Evolutionary conservation across 331 rosid genomes (phyloP), one percentile per base, ranked within the genome.

Genomic region (Quercus phellos): DNA sequence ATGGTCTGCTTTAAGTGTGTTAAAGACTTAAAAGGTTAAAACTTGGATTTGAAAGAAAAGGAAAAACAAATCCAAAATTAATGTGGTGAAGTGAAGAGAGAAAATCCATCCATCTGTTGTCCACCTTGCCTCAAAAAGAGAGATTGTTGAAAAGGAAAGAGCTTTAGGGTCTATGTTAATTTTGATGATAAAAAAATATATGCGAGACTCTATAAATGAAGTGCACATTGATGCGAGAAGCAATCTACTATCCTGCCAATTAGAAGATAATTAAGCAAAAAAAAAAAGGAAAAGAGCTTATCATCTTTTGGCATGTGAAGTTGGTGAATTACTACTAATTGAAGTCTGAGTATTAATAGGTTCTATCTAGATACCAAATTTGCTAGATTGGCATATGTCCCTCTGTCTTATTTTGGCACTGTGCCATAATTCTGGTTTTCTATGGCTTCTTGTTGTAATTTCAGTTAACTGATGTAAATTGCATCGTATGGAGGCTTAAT

Each of bases 401-500:
- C 53, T 51, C 63, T 24, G 50, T 46, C 42, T 56, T 74, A 42
- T 67, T 42, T 24, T 22, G 6, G 55, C 63, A 51, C 34, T 72
- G 22, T 59, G 67, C 73, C 34, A 32, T 22, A 21, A 21, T 26
- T 54, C 14, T 68, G 14, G 3, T 24, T 42, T 26, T 80, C 2
- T 10, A 17, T 46, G 60, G 38, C 73, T 63, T 54, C 24, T 43
- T n/a, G 71, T 51, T 10, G 4, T 32, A 14, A 26, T 17, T 53
- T 64, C 8, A 69, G 68, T 68, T 54, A 10, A 24, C 76, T 24
- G 42, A 43, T 56, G n/a, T n/a, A 70, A 53, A 34, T 55, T 51
- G 82, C 76, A 71, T 66, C 66, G 24, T 77, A 60, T 51, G 30
- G 46, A 22, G 80, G 59, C 66, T 64, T 30, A 35, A 34, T 64